Evolutionary conservation across 2,329 filamentous ascomycete genomes (phyloP).

Genomic region (Phyllosticta capitalensis): DNA sequence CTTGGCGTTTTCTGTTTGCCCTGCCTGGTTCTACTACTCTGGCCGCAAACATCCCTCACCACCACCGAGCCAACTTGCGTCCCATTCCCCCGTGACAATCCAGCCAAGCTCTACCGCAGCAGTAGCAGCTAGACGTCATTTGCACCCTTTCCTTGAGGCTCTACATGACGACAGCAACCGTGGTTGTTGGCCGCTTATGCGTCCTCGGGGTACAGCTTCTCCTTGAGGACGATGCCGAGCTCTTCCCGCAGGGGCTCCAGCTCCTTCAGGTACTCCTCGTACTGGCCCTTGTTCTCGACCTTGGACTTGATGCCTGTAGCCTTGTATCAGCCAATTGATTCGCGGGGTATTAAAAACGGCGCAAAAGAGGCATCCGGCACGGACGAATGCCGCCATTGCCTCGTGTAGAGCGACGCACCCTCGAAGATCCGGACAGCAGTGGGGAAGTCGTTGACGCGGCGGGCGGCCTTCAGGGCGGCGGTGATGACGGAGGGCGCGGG

Average conservation of each 20-base stretch:
- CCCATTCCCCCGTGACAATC: too few relatives aligned
- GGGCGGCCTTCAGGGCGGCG: slow-evolving; percentile 85
- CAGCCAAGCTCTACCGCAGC: background rate
- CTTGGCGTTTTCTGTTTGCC: background rate
- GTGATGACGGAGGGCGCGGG: slow-evolving; percentile 84
- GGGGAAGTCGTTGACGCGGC: slow-evolving; percentile 96
- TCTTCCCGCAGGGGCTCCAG: slow-evolving; percentile 89
- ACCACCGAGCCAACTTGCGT: too few relatives aligned
- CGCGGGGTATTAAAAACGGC: background rate
- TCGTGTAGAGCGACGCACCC: slow-evolving; percentile 51
- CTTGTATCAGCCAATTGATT: background rate
- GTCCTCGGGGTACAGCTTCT: slow-evolving; percentile 70
- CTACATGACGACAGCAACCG: background rate
- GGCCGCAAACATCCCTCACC: too few relatives aligned
- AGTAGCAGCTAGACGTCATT: background rate
- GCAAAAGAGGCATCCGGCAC: background rate
- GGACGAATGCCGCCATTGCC: background rate
- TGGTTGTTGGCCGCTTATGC: background rate
- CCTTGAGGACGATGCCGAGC: slow-evolving; percentile 82
- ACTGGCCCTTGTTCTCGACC: slow-evolving; percentile 97
- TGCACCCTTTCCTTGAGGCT: background rate
- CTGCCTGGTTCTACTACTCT: background rate
- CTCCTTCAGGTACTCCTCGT: slow-evolving; percentile 90
- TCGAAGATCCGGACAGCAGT: slow-evolving; percentile 98
- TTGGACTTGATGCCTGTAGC: slow-evolving; percentile 87